Evolutionary conservation across 2,329 filamentous ascomycete species (phyloP), one percentile per base, ranked within the genome.

Genomic region (Erysiphe pulchra): DNA sequence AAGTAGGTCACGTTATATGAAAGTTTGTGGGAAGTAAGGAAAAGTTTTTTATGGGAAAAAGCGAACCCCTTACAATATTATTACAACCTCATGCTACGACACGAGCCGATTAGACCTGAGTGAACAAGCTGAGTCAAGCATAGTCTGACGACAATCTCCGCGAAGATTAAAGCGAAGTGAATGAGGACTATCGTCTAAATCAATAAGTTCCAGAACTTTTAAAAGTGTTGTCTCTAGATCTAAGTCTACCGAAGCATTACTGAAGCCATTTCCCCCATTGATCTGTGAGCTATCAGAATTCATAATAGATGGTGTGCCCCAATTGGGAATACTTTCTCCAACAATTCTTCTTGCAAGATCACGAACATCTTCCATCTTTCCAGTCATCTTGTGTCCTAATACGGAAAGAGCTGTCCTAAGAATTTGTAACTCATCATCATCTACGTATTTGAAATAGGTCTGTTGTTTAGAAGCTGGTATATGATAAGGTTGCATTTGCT

Each of bases 121-220:
- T 9, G 79, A 79, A 52, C 76, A 81, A 1, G 80, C 81, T 50
- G 86, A 65, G 55, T 90, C 82, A 49, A 92, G 69, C 69, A 92
- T 77, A 1, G 80, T 84, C 56, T 87, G 80, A 0, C 82, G 82
- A 12, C 74, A 80, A 1, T 70, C 62, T 52, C 64, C 63, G 47
- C 69, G 70, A 44, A 78, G 63, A 55, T 90, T 80, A 50, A 81
- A 72, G 24, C 70, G 71, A 13, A 79, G 71, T 52, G 70, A 68
- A 50, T 78, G 69, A 4, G 75, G 69, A 55, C 72, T 83, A 53
- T 85, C 77, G 56, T 84, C 78, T 24, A 84, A 65, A 57, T 87
- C 81, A 54, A 86, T 77, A 40, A 83, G 66, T 52, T 87, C 80
- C n/a, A 90, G 65, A 47, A 80, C 75, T 52, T 72, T 77, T 51